Evolutionary conservation across 768 basidiomycete species (phyloP), one percentile per base, ranked within the genome.

Genomic region (Crassisporium funariophilum): DNA sequence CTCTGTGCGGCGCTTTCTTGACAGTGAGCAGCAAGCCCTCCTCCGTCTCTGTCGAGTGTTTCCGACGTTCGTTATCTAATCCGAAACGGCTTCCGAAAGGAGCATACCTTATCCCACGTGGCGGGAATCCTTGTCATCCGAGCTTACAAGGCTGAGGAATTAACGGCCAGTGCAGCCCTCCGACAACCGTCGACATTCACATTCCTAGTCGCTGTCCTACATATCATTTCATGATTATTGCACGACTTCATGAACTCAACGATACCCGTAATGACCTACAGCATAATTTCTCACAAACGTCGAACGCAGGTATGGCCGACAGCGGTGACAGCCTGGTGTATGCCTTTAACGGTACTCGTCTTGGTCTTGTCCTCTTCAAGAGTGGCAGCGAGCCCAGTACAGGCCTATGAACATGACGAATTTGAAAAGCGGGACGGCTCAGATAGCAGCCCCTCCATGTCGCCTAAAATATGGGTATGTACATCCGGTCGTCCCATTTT

Each of bases 221-320:
- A n/a, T 22, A 29, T 33, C 37, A 20, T 22, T 34, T 45, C 47
- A 59, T 56, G 58, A 46, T 41, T 45, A 40, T 33, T 54, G 17
- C 42, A 56, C 58, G 55, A 56, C 50, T 34, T 59, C 37, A 56
- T 46, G 54, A 56, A 47, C 47, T 34, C 41, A 17, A 56, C 46
- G 53, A 54, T 41, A 25, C 31, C 5, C 38, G 35, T 21, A 36
- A 37, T 35, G 42, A 25, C 15, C 16, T 25, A 16, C 46, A 35
- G 27, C 39, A 35, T 38, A 39, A 25, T 20, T 15, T 6, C 44
- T 23, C 39, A 25, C 24, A 40, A 17, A 16, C n/a, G 12, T 19
- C 21, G 27, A 13, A n/a, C 15, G 34, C 12, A 20, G 21, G 15
- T 7, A 35, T 20, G 38, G 13, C 19, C 22, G 39, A 22, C 41